phyloP scores from a whole-genome alignment of 2,329 filamentous ascomycete species.

The Nigrospora oryzae region DNA sequence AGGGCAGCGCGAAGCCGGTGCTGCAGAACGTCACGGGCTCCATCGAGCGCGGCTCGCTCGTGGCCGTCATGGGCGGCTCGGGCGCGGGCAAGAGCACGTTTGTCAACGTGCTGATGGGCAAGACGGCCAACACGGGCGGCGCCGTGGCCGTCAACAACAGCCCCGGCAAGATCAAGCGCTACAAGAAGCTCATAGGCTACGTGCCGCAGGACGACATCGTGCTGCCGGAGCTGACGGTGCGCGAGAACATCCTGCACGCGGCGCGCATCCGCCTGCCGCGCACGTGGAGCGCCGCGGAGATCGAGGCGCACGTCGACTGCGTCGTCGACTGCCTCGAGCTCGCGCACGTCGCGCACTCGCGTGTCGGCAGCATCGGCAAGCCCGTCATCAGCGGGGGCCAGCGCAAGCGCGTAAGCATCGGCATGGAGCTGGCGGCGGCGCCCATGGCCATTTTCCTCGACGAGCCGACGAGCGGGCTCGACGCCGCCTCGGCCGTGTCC shows the following conservation, averaged over 20 bases:
- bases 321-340: constrained; percentile 47
- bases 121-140: constrained; percentile 40
- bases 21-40: constrained; percentile 44
- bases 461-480: constrained; percentile 44
- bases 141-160: constrained; percentile 43
- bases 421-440: constrained; percentile 47
- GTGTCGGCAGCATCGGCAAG: constrained; percentile 41
- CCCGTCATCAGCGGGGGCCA: constrained; percentile 49
- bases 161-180: constrained; percentile 36
- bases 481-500: constrained; percentile 45
- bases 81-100: constrained; percentile 54
- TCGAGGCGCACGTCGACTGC: constrained; percentile 44
- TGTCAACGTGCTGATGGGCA: constrained; percentile 54
- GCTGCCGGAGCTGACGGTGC: constrained; percentile 49
- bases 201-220: constrained; percentile 56
- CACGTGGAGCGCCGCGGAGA: constrained; percentile 39
- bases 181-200: constrained; percentile 53
- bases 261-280: constrained; percentile 44
- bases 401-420: constrained; percentile 50
- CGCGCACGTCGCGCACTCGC: constrained; percentile 39
- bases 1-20: constrained; percentile 33
- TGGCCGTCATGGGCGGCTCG: constrained; percentile 50
- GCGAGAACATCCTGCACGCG: constrained; percentile 54
- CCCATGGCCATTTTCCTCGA: constrained; percentile 48
- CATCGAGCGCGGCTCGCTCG: constrained; percentile 45